phyloP scores from a whole-genome alignment of 2,329 filamentous ascomycete genomes.

The Sporothrix mexicana region DNA sequence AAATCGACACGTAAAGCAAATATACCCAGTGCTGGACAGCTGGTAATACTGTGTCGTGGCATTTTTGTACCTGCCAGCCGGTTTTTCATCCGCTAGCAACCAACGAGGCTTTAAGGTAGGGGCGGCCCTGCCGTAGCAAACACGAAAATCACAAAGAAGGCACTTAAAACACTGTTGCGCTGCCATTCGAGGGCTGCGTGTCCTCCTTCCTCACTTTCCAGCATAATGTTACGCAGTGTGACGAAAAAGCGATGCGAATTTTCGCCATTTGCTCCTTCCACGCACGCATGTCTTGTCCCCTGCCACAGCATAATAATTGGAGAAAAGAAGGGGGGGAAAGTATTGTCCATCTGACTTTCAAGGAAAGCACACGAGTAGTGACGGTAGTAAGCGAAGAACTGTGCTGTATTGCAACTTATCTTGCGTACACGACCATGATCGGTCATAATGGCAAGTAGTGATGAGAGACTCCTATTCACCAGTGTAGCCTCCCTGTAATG shows the following conservation, averaged over 20 bases:
- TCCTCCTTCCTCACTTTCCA: background rate
- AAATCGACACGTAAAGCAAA: background rate
- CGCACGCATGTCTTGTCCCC: background rate
- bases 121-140: background rate
- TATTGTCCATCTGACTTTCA: background rate
- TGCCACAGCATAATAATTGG: background rate
- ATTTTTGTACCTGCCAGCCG: background rate
- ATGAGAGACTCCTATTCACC: background rate
- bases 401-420: background rate
- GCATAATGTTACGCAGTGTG: background rate
- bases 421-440: conserved; percentile 5
- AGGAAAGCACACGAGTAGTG: background rate
- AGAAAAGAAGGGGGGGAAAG: background rate
- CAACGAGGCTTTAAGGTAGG: conserved; percentile 1
- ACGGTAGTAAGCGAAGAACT: background rate
- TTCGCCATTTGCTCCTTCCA: conserved; percentile 3
- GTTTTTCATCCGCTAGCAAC: conserved; percentile 5
- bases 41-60: background rate
- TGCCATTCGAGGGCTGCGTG: background rate
- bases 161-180: background rate
- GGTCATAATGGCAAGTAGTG: too few relatives aligned
- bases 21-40: background rate
- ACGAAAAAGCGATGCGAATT: background rate
- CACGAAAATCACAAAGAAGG: background rate
- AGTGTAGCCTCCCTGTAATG: conserved; percentile 4